phyloP scores from a whole-genome alignment of 208 protist genomes.

The Leishmania aethiopica region DNA sequence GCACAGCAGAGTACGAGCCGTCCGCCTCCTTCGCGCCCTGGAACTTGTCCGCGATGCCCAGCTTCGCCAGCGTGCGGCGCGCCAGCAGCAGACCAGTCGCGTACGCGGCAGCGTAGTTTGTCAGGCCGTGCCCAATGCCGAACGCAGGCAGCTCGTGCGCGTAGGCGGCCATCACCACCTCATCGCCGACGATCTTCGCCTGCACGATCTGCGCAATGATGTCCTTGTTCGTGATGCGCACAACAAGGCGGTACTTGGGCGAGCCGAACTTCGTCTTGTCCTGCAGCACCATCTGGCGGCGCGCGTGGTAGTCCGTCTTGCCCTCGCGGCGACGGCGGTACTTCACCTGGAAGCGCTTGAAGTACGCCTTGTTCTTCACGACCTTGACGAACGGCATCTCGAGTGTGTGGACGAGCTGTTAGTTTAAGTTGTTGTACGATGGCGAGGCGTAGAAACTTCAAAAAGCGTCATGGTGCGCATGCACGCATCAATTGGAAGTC shows the following conservation, averaged over 20 bases:
- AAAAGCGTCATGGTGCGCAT: not conserved
- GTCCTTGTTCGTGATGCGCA: slow-evolving; percentile 98
- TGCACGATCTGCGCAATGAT: slow-evolving; percentile 98
- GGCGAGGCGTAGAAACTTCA: not conserved
- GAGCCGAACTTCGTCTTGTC: slow-evolving; percentile 99
- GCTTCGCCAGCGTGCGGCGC: slow-evolving; percentile 96
- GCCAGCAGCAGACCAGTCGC: slow-evolving; percentile 97
- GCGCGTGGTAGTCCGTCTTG: slow-evolving; percentile 99
- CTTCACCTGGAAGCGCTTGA: slow-evolving; percentile 99
- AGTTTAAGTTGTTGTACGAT: not conserved
- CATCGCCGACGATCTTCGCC: slow-evolving; percentile 96
- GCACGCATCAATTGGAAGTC: not conserved
- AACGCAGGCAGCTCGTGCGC: slow-evolving; percentile 97
- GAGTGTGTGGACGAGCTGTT: slow-evolving; percentile 28
- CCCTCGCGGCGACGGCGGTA: slow-evolving; percentile 97
- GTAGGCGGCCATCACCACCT: slow-evolving; percentile 96
- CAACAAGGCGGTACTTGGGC: slow-evolving; percentile 98
- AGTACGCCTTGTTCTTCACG: slow-evolving; percentile 97
- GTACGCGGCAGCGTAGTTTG: slow-evolving; percentile 98
- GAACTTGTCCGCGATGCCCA: slow-evolving; percentile 95
- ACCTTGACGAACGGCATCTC: slow-evolving; percentile 90
- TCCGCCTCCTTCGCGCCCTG: slow-evolving; percentile 91
- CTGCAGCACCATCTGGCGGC: slow-evolving; percentile 96
- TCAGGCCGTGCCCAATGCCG: slow-evolving; percentile 96
- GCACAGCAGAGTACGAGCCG: slow-evolving; percentile 82